Percentiles rank a stretch among this genome's conserved stretches.
Evolutionary conservation across 2,329 filamentous ascomycete genomes (phyloP).

Genomic region (Fusarium verrucosum): DNA sequence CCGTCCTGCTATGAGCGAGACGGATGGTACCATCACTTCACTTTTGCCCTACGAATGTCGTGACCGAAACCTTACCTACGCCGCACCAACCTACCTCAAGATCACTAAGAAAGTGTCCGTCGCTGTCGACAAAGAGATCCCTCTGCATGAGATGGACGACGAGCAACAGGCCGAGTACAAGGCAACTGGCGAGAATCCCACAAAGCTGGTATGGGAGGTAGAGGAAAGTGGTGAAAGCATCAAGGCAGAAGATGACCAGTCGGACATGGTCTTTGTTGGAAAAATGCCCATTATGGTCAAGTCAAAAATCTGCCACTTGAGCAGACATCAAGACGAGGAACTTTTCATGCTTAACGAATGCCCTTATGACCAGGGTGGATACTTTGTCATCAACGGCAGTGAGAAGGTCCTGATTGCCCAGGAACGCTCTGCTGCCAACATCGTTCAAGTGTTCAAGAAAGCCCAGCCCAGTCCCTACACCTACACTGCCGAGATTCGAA

Average conservation of each 20-base stretch:
- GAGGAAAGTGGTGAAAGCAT: constrained; percentile 65
- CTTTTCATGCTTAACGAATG: constrained; percentile 95
- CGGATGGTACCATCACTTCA: constrained; percentile 85
- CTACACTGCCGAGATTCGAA: constrained; percentile 94
- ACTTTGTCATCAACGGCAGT: constrained; percentile 99
- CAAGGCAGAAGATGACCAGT: constrained; percentile 62
- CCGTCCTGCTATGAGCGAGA: constrained; percentile 90
- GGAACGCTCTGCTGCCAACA: constrained; percentile 96
- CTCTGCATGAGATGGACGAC: constrained; percentile 73
- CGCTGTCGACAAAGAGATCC: constrained; percentile 78
- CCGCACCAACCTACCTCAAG: constrained; percentile 87
- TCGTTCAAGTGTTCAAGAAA: constrained; percentile 99
- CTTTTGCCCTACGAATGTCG: constrained; percentile 95
- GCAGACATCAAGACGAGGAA: constrained; percentile 82
- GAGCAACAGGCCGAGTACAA: constrained; percentile 66
- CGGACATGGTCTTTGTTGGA: constrained; percentile 86
- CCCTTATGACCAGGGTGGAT: constrained; percentile 96
- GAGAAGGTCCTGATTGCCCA: constrained; percentile 99
- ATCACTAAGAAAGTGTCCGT: constrained; percentile 87
- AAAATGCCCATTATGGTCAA: constrained; percentile 98
- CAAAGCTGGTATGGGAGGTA: constrained; percentile 68
- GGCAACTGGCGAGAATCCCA: constrained; percentile 66
- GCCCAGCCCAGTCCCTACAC: constrained; percentile 90
- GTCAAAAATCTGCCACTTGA: constrained; percentile 92
- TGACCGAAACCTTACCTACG: constrained; percentile 94